These are phyloP conservation scores for Leccinum aurantiacum DNA, from an alignment of 768 basidiomycete species.

Conservation along the genomic window DNA sequence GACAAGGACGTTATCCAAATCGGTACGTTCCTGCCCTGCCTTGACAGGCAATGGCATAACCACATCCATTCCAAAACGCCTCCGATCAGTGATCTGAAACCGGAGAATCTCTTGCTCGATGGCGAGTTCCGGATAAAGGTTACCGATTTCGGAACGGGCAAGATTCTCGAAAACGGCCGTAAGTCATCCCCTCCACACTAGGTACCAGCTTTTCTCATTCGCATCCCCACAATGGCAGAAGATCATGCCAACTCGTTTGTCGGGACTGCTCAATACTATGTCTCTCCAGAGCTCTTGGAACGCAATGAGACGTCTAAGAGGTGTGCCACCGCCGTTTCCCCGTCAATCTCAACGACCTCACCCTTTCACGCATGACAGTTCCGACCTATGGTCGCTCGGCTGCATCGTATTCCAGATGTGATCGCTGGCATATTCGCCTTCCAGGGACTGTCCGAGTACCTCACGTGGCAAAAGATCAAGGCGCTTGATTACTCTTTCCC, in stretches of 20 bases:
- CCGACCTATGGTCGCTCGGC: slow-evolving; percentile 94
- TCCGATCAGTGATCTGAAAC: slow-evolving; percentile 66
- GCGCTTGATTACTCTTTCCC: slow-evolving; percentile 85
- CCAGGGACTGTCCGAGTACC: slow-evolving; percentile 86
- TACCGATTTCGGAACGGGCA: slow-evolving; percentile 95
- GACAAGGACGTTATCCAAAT: slow-evolving; percentile 80
- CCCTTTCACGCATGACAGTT: slow-evolving; percentile 43
- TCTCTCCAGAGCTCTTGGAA: slow-evolving; percentile 83
- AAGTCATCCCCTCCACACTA: slow-evolving; percentile 21
- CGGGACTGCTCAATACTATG: slow-evolving; percentile 89
- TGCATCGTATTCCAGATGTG: slow-evolving; percentile 91
- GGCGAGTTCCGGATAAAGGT: slow-evolving; percentile 86
- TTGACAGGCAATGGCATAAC: slow-evolving; percentile 11
- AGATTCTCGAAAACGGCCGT: slow-evolving; percentile 62
- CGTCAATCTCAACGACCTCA: background rate
- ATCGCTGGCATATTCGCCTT: slow-evolving; percentile 91
- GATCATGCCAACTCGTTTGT: slow-evolving; percentile 74
- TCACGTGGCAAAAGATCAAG: slow-evolving; percentile 95
- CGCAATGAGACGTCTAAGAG: slow-evolving; percentile 71
- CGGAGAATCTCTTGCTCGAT: slow-evolving; percentile 90
- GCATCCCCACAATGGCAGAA: slow-evolving; percentile 32
- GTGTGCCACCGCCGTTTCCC: slow-evolving; percentile 35
- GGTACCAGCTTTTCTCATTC: slow-evolving; percentile 2
- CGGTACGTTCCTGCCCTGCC: slow-evolving; percentile 42
- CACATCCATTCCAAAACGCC: slow-evolving; percentile 1